Evolutionary conservation across 768 basidiomycete genomes (phyloP), one percentile per base, ranked within the genome.

Genomic region (Amylocystis lapponica): DNA sequence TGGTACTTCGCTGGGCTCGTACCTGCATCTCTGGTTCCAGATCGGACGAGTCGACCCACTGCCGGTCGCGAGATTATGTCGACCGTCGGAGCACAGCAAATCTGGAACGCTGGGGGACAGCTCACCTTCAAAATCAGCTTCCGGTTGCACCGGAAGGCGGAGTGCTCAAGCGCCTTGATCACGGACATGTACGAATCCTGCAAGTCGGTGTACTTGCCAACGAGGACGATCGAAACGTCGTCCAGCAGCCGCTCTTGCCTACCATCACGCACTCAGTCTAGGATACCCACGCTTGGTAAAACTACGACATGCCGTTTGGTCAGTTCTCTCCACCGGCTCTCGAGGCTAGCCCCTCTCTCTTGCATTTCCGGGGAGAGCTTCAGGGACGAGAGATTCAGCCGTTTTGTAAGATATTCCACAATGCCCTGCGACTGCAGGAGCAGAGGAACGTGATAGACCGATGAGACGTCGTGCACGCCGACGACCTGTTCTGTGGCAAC

Each of bases 161-260:
- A 93, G 64, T 99, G 95, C 65, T 99, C 95, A 27, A 99, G 72
- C 17, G 96, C 81, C 71, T 99, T 99, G 57, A 82, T 83, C 43
- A 99, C 95, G 22, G 88, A 92, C 90, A 97, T 98, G 63, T 99
- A 99, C 21, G 94, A 96, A 64, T 99, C 95, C 65, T 92, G 89
- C 36, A 98, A 71, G 51, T 91, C 83, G 11, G 93, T 97, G 70
- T 99, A 99, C 67, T 99, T 99, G 34, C 95, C 95, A 13, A 99
- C 94, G 39, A 99, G 72, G 17, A 85, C 91, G 49, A 99, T 86
- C 34, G 78, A 79, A 34, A 96, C 92, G 8, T 77, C 75, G 54
- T 98, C 94, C 60, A 85, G 95, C 5, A 92, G 71, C 30, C 93
- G 80, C 61, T 97, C 95, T 64, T 94, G 90, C n/a, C 95, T 97